These are phyloP conservation scores for Ogataea glucozyma DNA, from an alignment of 805 yeast genomes.

Conservation along the genomic window DNA sequence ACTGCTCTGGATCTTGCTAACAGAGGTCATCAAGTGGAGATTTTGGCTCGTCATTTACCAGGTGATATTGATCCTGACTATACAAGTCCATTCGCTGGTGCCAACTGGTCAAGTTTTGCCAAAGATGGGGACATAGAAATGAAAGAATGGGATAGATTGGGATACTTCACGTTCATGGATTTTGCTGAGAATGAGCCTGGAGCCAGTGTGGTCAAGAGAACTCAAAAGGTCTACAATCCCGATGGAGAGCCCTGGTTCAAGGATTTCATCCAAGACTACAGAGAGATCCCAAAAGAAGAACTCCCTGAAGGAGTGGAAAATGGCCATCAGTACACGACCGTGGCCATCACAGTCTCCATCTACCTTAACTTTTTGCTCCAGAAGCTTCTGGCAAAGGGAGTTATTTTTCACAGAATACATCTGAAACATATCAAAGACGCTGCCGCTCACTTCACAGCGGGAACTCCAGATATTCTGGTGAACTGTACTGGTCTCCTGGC, in stretches of 20 bases:
- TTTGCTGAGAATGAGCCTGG: conserved; percentile 51
- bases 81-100: conserved; percentile 72
- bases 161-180: conserved; percentile 47
- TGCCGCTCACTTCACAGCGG: conserved; percentile 39
- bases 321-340: conserved; percentile 48
- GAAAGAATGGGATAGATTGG: conserved; percentile 46
- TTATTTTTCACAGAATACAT: conserved; percentile 44
- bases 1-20: conserved; percentile 45
- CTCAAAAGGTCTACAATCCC: conserved; percentile 21
- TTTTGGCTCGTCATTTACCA: conserved; percentile 50
- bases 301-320: conserved; percentile 36
- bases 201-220: conserved; percentile 43
- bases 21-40: conserved; percentile 42
- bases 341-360: conserved; percentile 33
- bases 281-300: conserved; percentile 37
- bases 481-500: conserved; percentile 61
- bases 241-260: conserved; percentile 51
- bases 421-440: conserved; percentile 51
- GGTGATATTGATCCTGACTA: conserved; percentile 54
- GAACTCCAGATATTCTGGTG: conserved; percentile 49
- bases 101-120: conserved; percentile 69
- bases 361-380: conserved; percentile 37
- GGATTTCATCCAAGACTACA: conserved; percentile 42
- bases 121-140: conserved; percentile 36
- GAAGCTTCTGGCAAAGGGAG: conserved; percentile 42